A percentile compares a stretch with the other conserved stretches of the same genome.
Evolutionary conservation across 352 stramenopile species (phyloP).

Genomic region (Stramenopiles sp.): DNA sequence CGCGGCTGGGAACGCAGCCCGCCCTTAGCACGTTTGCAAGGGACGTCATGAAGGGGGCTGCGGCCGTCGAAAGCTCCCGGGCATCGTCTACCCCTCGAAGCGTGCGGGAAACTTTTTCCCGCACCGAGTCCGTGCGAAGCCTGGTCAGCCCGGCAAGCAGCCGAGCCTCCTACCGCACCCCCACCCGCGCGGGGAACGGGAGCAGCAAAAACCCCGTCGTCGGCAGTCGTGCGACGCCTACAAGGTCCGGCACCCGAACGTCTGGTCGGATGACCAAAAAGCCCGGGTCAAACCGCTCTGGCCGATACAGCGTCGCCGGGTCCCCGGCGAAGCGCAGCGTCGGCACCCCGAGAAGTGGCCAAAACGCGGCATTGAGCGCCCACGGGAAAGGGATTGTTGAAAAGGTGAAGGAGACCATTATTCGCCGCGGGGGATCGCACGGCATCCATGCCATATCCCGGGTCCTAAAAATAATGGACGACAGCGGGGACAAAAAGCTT

Average conservation of each 20-base stretch:
- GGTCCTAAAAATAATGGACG: conserved; percentile 29
- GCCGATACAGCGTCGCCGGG: neutral
- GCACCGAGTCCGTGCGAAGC: neutral
- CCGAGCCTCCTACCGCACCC: neutral
- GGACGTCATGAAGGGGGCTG: neutral
- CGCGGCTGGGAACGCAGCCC: neutral
- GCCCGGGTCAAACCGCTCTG: neutral
- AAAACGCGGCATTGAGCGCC: neutral
- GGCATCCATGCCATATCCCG: conserved; percentile 24
- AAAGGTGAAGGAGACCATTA: conserved; percentile 14
- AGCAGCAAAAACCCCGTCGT: no score
- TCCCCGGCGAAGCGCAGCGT: neutral
- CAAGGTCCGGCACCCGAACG: neutral
- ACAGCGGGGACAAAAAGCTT: conserved; percentile 25
- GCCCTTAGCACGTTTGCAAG: neutral
- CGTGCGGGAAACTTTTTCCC: no score
- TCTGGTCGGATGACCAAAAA: neutral
- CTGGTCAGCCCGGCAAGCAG: neutral
- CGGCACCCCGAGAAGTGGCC: neutral
- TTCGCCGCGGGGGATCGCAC: conserved; percentile 22
- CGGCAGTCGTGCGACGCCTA: no score
- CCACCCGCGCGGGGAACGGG: neutral
- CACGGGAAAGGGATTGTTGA: neutral
- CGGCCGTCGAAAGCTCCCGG: neutral
- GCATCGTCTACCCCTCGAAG: no score